phyloP scores from a whole-genome alignment of 2,329 filamentous ascomycete genomes.

The Penicillium sp. region DNA sequence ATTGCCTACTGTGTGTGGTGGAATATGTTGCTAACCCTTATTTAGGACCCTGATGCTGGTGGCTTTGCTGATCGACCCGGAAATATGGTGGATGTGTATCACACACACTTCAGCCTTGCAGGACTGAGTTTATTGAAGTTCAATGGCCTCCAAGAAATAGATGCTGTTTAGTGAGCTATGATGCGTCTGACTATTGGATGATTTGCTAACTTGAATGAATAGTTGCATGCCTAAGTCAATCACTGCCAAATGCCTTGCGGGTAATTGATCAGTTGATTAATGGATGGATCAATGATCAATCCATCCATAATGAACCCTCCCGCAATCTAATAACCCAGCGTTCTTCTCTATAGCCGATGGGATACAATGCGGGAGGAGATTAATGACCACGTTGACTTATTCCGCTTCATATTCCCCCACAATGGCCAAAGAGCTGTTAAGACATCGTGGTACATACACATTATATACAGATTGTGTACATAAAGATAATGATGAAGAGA shows the following conservation, averaged over 20 bases:
- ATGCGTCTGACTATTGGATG: background rate
- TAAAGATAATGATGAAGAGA: constrained; percentile 1
- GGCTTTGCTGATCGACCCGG: constrained; percentile 88
- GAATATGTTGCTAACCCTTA: constrained; percentile 19
- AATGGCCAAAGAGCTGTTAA: constrained; percentile 42
- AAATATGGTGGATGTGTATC: constrained; percentile 96
- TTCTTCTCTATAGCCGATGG: constrained; percentile 54
- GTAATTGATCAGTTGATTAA: constrained; percentile 25
- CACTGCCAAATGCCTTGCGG: constrained; percentile 58
- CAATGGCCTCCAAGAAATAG: constrained; percentile 73
- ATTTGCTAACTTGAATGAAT: constrained; percentile 18
- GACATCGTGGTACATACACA: constrained; percentile 40
- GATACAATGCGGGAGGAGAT: constrained; percentile 72
- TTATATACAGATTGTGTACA: constrained; percentile 22
- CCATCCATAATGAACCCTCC: constrained; percentile 47
- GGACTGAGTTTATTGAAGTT: constrained; percentile 82
- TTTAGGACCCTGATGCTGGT: constrained; percentile 70
- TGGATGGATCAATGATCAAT: background rate
- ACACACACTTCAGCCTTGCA: constrained; percentile 85
- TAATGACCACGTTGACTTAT: constrained; percentile 42
- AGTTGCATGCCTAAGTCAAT: constrained; percentile 72
- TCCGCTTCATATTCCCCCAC: constrained; percentile 41
- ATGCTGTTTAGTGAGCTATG: constrained; percentile 74
- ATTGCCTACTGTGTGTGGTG: background rate
- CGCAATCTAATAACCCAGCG: constrained; percentile 69